Evolutionary conservation across 164 flowering plant species (phyloP).

Genomic region (Aristolochia contorta): DNA sequence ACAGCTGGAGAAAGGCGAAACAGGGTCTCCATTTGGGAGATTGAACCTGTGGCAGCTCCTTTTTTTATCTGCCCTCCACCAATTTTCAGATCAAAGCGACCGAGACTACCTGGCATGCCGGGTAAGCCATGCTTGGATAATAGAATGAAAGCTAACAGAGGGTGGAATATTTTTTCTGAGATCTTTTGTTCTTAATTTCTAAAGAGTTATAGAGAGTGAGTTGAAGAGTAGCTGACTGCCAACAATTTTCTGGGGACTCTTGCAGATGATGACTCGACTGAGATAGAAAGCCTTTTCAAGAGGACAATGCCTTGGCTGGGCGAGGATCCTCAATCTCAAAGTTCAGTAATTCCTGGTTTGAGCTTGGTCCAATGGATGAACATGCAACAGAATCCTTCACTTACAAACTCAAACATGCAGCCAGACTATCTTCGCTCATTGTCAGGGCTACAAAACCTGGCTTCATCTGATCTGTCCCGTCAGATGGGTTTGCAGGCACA

Average conservation of each 20-base stretch:
- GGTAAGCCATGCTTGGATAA: conserved; percentile 27
- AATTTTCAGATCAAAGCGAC: conserved; percentile 83
- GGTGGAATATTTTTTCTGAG: neutral
- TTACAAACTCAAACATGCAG: conserved; percentile 42
- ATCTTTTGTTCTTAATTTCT: neutral
- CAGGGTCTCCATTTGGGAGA: conserved; percentile 96
- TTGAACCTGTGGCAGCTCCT: conserved; percentile 96
- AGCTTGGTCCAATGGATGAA: conserved; percentile 94
- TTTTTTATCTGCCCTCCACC: conserved; percentile 94
- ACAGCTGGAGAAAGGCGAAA: conserved; percentile 85
- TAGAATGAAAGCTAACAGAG: no score
- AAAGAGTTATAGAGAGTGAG: neutral
- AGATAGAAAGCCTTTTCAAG: conserved; percentile 60
- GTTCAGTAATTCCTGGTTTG: conserved; percentile 43
- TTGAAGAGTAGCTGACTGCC: neutral
- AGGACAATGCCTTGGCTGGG: conserved; percentile 92
- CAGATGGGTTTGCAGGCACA: conserved; percentile 63
- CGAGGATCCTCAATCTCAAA: conserved; percentile 57
- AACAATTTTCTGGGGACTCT: conserved; percentile 1
- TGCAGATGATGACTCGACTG: conserved; percentile 73
- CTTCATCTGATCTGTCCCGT: conserved; percentile 58
- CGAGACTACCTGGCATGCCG: conserved; percentile 88
- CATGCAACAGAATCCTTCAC: conserved; percentile 73
- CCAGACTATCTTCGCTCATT: conserved; percentile 50
- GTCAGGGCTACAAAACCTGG: conserved; percentile 38